Evolutionary conservation across 192 early-diverging fungal species (phyloP).

Genomic region (Gonapodya sp.): DNA sequence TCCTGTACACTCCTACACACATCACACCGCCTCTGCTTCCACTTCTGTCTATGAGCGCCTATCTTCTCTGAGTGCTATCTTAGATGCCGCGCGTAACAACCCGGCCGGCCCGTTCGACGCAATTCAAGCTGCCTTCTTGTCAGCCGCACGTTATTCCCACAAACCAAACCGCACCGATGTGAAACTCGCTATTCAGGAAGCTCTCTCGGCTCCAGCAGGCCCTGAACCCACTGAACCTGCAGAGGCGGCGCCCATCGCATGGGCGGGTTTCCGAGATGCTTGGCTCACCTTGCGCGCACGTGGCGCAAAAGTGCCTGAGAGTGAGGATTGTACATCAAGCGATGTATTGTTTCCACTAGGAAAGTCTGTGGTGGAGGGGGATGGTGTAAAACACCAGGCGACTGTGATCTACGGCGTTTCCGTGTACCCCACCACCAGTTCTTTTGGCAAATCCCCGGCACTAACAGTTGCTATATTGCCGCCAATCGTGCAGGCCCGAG

Average conservation of each 20-base stretch:
- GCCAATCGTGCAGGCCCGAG: background rate
- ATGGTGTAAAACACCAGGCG: background rate
- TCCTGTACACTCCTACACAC: too few relatives aligned
- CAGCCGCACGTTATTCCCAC: background rate
- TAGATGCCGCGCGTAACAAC: background rate
- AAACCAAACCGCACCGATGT: too few relatives aligned
- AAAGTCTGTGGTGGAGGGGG: background rate
- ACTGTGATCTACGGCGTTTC: background rate
- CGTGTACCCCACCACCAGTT: background rate
- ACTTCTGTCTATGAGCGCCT: background rate
- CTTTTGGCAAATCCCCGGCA: background rate
- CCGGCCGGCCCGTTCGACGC: background rate
- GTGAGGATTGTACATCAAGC: background rate
- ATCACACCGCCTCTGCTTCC: background rate
- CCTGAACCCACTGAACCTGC: background rate
- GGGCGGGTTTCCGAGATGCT: background rate
- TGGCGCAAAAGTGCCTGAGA: background rate
- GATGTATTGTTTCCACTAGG: background rate
- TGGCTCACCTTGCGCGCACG: background rate
- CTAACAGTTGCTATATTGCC: background rate
- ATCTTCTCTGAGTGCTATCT: background rate
- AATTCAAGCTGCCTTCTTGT: background rate
- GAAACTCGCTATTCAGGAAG: background rate
- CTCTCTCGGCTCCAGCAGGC: background rate
- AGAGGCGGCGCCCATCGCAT: background rate